phyloP scores from a whole-genome alignment of 2,329 filamentous ascomycete genomes.

The Elsinoe arachidis region DNA sequence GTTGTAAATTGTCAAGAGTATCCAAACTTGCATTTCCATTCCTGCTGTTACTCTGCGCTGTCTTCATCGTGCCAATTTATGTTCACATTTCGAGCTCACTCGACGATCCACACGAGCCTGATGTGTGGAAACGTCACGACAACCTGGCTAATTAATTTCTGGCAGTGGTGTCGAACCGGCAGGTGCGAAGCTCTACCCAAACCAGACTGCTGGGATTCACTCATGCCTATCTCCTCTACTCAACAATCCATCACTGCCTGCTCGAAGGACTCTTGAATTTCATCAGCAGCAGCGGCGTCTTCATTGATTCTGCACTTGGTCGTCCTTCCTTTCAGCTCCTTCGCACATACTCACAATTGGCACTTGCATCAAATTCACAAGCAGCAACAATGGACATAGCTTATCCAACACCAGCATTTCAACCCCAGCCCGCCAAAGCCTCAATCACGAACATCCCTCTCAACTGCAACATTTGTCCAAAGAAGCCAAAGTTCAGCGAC shows the following conservation, averaged over 20 bases:
- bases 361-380: not conserved
- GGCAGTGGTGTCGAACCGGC: not conserved
- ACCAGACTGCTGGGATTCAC: conserved; percentile 1
- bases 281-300: not conserved
- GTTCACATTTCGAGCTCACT: too few species aligned
- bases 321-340: not conserved
- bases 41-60: too few species aligned
- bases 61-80: too few species aligned
- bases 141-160: too few species aligned
- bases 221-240: conserved; percentile 11
- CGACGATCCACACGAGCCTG: too few species aligned
- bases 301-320: not conserved
- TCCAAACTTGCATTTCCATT: too few species aligned
- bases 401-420: not conserved
- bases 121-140: too few species aligned
- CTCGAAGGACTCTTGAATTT: conserved; percentile 6
- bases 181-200: not conserved
- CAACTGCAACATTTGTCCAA: conserved; percentile 74
- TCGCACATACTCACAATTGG: not conserved
- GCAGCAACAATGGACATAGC: not conserved
- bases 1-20: too few species aligned
- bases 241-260: not conserved
- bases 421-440: not conserved
- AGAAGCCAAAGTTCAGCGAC: conserved; percentile 74
- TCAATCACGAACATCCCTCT: conserved; percentile 50